Percentiles rank a stretch among this genome's conserved stretches.
These are phyloP conservation scores for Colletotrichum kahawae DNA, from an alignment of 2,329 filamentous ascomycete species.

Conservation along the genomic window DNA sequence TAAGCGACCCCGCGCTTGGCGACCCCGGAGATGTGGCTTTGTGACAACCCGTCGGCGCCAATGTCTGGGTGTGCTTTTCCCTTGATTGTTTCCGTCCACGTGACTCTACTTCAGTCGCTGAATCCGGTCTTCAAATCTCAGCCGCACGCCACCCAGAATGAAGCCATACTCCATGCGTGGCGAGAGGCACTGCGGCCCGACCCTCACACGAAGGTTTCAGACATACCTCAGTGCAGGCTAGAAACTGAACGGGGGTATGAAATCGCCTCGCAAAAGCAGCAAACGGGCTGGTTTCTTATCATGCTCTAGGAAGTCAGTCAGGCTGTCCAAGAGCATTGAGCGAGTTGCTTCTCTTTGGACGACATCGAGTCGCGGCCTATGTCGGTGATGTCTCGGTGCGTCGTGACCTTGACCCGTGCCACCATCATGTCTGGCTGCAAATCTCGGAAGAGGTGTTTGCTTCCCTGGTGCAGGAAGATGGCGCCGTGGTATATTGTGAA, in stretches of 20 bases:
- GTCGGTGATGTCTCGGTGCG: no score
- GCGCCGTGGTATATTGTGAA: no score
- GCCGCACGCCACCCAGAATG: background rate
- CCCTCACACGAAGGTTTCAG: background rate
- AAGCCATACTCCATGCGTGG: background rate
- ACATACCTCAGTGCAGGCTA: background rate
- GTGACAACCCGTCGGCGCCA: background rate
- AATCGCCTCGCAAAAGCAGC: background rate
- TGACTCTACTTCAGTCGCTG: background rate
- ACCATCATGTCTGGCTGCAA: no score
- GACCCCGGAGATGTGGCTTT: background rate
- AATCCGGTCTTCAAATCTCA: background rate
- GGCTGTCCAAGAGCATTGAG: background rate
- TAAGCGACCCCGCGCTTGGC: background rate
- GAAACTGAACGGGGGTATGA: background rate
- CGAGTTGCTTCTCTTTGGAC: background rate
- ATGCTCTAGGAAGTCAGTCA: background rate
- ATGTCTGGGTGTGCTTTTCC: background rate
- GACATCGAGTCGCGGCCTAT: background rate
- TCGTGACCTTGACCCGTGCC: no score
- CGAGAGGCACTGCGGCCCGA: background rate
- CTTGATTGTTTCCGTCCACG: background rate
- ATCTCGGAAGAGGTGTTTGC: no score
- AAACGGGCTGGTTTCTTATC: background rate
- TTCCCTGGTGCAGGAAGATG: no score